Percentiles rank a stretch among this genome's conserved stretches.
phyloP scores from a whole-genome alignment of 352 stramenopile species.

The Phytophthora agathidicida region DNA sequence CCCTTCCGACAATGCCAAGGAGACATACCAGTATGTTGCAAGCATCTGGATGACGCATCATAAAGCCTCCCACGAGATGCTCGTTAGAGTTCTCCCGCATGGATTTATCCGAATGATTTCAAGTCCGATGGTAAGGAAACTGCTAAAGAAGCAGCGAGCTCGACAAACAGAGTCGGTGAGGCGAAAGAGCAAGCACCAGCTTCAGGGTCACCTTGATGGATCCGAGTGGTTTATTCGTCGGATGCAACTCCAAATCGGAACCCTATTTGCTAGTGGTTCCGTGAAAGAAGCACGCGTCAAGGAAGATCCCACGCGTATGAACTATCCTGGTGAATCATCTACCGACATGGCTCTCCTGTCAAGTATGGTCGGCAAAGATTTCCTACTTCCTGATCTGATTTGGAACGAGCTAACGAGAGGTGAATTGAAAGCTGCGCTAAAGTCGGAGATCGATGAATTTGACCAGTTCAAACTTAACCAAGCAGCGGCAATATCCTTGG shows the following conservation, averaged over 20 bases:
- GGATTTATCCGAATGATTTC: constrained; percentile 85
- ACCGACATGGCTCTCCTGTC: constrained; percentile 71
- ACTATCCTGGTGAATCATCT: constrained; percentile 78
- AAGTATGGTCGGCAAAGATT: constrained; percentile 72
- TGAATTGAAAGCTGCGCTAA: constrained; percentile 60
- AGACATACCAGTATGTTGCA: constrained; percentile 76
- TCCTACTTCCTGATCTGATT: constrained; percentile 79
- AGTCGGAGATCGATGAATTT: constrained; percentile 53
- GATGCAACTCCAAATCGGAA: constrained; percentile 66
- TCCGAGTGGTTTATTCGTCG: constrained; percentile 75
- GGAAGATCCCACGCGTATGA: constrained; percentile 60
- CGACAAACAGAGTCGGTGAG: constrained; percentile 36
- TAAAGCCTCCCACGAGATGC: constrained; percentile 71
- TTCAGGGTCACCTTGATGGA: constrained; percentile 25
- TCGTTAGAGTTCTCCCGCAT: constrained; percentile 63
- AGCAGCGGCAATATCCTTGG: constrained; percentile 25
- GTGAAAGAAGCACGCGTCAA: constrained; percentile 37
- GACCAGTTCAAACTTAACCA: constrained; percentile 51
- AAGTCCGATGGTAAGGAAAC: constrained; percentile 58
- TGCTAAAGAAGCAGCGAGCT: constrained; percentile 63
- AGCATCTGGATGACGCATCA: constrained; percentile 84
- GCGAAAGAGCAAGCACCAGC: constrained; percentile 34
- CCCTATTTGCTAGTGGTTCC: constrained; percentile 40
- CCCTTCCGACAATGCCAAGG: constrained; percentile 52
- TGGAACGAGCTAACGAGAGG: constrained; percentile 68